A percentile compares a stretch with the other conserved stretches of the same genome.
Conservation (phyloP, 768 basidiomycete genomes). For the Kwoniella dejecticola region DNA sequence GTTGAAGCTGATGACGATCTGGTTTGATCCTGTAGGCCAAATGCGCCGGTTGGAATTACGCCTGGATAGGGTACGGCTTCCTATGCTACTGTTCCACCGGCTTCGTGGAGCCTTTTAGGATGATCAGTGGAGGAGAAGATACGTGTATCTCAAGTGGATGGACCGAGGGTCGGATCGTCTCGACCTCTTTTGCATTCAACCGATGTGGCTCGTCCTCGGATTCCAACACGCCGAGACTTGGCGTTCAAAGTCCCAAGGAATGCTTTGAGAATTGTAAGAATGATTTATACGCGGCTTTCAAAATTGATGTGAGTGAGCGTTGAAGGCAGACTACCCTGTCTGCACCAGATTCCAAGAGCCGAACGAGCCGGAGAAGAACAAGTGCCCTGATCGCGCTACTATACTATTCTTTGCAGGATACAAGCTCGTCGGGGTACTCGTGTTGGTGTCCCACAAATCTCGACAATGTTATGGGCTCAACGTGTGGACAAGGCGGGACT, state of each 20-base stretch:
- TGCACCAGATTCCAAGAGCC: not conserved
- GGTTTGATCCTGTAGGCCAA: not conserved
- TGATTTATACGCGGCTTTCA: not conserved
- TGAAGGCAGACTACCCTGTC: not conserved
- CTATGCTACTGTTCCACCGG: not conserved
- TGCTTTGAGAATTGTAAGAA: not conserved
- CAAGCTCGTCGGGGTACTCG: not conserved
- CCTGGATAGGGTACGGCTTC: not conserved
- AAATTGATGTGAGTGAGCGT: not conserved
- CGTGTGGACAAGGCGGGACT: not conserved
- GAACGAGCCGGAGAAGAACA: not conserved
- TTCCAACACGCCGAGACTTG: not conserved
- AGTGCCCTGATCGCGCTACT: not conserved
- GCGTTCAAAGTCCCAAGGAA: not conserved
- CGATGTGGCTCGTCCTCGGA: not conserved
- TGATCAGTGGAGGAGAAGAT: not conserved
- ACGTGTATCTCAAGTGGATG: not conserved
- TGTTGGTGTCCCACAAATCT: not conserved
- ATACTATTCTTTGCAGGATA: not conserved
- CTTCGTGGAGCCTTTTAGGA: not conserved
- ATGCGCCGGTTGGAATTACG: not conserved
- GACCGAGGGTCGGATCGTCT: not conserved
- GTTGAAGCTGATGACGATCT: not conserved
- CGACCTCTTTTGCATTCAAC: not conserved
- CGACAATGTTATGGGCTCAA: not conserved